Percentiles rank a stretch among this genome's conserved stretches.
Conservation (phyloP, 305 asterid species). For the Ruellia speciosa region DNA sequence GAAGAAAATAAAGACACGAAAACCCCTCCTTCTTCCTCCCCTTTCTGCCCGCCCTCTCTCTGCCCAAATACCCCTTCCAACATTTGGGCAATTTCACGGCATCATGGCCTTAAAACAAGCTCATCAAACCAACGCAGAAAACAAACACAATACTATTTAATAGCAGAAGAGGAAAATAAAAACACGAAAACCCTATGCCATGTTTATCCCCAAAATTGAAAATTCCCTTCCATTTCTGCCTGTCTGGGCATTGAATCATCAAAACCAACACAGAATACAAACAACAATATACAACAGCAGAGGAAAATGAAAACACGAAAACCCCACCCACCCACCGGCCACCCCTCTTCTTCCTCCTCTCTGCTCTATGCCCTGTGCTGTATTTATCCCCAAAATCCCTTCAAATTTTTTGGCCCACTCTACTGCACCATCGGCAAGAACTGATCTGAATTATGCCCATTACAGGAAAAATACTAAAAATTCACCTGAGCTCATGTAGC, state of each 20-base stretch:
- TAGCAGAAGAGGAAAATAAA: background rate
- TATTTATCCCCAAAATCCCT: slow-evolving; percentile 18
- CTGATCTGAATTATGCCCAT: slow-evolving; percentile 22
- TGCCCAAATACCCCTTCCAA: background rate
- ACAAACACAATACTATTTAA: background rate
- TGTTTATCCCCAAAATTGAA: background rate
- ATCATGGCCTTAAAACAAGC: too few relatives aligned
- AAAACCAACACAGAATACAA: too few relatives aligned
- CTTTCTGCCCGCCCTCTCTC: background rate
- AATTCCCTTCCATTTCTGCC: background rate
- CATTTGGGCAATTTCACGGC: too few relatives aligned
- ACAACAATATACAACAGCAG: too few relatives aligned
- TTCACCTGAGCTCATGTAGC: slow-evolving; percentile 28
- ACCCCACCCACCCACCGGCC: background rate
- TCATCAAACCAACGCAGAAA: background rate
- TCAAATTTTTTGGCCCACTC: too few relatives aligned
- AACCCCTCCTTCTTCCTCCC: background rate
- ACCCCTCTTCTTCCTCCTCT: slow-evolving; percentile 15
- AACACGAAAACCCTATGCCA: background rate
- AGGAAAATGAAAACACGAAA: too few relatives aligned
- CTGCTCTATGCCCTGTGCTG: slow-evolving; percentile 12
- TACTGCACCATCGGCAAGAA: slow-evolving; percentile 2
- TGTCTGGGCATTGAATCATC: too few relatives aligned
- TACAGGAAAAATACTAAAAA: slow-evolving; percentile 14
- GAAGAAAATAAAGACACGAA: slow-evolving; percentile 1